These are phyloP conservation scores for Phytophthora agathidicida DNA, from an alignment of 352 stramenopile genomes.

Conservation along the genomic window DNA sequence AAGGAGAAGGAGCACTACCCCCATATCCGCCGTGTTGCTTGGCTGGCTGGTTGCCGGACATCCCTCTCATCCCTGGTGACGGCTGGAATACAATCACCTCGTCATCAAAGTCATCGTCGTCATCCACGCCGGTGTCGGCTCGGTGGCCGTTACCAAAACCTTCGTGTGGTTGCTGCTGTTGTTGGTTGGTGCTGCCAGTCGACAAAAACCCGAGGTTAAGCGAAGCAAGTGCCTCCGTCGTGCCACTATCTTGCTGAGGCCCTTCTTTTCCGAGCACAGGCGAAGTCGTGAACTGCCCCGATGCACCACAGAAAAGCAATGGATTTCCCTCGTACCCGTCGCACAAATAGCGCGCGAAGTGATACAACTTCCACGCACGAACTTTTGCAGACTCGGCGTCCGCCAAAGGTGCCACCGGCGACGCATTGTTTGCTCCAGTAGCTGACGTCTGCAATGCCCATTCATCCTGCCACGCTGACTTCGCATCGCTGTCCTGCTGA, in stretches of 20 bases:
- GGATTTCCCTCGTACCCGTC: slow-evolving; percentile 64
- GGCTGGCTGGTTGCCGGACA: slow-evolving; percentile 25
- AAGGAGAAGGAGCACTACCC: slow-evolving; percentile 18
- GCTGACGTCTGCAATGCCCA: slow-evolving; percentile 30
- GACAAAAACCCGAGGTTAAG: slow-evolving; percentile 43
- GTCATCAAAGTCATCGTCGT: slow-evolving; percentile 84
- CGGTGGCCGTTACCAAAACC: slow-evolving; percentile 4
- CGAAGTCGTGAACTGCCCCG: slow-evolving; percentile 34
- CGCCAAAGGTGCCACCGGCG: slow-evolving; percentile 27
- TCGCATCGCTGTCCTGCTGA: slow-evolving; percentile 16
- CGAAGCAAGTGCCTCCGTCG: slow-evolving; percentile 20
- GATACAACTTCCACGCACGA: slow-evolving; percentile 67
- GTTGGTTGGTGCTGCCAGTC: slow-evolving; percentile 18
- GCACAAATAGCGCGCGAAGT: slow-evolving; percentile 65
- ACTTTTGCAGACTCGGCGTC: slow-evolving; percentile 58
- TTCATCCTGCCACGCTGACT: slow-evolving; percentile 25
- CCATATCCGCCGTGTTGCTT: slow-evolving; percentile 23
- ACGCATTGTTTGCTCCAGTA: slow-evolving; percentile 13
- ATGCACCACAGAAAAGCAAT: slow-evolving; percentile 47
- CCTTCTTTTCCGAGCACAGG: slow-evolving; percentile 17
- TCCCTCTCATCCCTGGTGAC: slow-evolving; percentile 41
- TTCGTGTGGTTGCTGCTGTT: slow-evolving; percentile 11
- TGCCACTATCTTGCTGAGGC: slow-evolving; percentile 21
- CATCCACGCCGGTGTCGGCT: slow-evolving; percentile 30
- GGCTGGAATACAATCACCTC: slow-evolving; percentile 88